Evolutionary conservation across 2,329 filamentous ascomycete species (phyloP).

Genomic region (Tolypocladium paradoxum): DNA sequence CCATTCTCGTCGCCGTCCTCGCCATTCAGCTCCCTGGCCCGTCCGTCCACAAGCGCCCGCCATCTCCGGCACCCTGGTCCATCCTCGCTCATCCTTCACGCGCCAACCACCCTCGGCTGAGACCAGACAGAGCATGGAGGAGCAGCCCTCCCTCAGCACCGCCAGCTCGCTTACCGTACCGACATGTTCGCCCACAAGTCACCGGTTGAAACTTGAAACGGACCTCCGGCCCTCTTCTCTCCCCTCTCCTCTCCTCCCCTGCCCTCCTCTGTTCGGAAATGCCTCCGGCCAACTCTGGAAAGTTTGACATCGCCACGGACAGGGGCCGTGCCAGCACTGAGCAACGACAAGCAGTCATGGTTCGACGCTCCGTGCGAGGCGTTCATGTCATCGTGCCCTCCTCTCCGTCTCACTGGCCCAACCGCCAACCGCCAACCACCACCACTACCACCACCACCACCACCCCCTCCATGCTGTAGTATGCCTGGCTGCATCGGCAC

Average conservation of each 20-base stretch:
- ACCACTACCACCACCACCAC: constrained; percentile 5
- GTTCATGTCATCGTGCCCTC: neutral
- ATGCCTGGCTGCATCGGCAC: constrained; percentile 7
- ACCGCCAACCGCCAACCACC: neutral
- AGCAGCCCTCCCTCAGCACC: no score
- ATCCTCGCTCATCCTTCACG: neutral
- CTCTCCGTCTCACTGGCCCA: neutral
- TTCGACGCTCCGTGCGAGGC: neutral
- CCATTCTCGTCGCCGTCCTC: neutral
- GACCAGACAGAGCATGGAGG: neutral
- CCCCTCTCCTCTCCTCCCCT: neutral
- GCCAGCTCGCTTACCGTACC: neutral
- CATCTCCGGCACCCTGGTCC: neutral
- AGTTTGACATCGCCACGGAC: neutral
- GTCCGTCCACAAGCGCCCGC: neutral
- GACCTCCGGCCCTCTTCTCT: neutral
- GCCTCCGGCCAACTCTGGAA: neutral
- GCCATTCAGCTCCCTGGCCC: no score
- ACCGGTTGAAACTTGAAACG: neutral
- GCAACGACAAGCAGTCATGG: neutral
- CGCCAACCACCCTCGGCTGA: neutral
- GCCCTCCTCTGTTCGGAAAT: neutral
- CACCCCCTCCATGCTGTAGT: neutral
- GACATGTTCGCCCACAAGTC: neutral
- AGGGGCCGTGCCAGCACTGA: neutral